Evolutionary conservation across 176 grass and related monocot genomes (phyloP).

Genomic region (Oryza meridionalis): DNA sequence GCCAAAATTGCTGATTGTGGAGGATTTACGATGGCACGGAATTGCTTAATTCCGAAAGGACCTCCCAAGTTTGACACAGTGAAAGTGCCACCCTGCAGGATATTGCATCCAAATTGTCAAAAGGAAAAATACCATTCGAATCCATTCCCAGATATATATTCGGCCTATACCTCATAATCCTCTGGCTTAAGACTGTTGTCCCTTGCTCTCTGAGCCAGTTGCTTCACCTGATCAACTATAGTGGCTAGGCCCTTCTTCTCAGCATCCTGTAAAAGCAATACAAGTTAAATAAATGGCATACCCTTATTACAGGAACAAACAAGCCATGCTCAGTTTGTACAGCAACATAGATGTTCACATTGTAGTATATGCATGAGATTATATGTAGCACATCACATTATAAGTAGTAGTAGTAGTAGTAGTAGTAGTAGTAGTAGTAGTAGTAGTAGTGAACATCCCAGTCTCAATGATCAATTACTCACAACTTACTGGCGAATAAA

Average conservation of each 20-base stretch:
- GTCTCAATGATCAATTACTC: not conserved
- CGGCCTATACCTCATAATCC: constrained; percentile 59
- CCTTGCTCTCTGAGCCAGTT: constrained; percentile 64
- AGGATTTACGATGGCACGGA: constrained; percentile 79
- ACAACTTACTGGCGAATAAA: constrained; percentile 72
- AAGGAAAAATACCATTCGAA: not conserved
- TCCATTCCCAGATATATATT: constrained; percentile 8
- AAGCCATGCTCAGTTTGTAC: constrained; percentile 74
- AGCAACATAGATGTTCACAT: constrained; percentile 79
- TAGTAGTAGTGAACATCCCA: not conserved
- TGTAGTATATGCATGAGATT: constrained; percentile 45
- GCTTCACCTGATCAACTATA: constrained; percentile 70
- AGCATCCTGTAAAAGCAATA: constrained; percentile 48
- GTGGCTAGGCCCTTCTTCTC: constrained; percentile 70
- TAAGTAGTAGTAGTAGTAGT: no score
- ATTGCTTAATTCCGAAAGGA: constrained; percentile 79
- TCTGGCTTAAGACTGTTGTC: constrained; percentile 72
- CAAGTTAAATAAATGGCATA: constrained; percentile 32
- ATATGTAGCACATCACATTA: not conserved
- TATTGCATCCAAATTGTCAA: constrained; percentile 7
- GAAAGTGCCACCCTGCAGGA: constrained; percentile 71
- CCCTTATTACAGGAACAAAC: constrained; percentile 75
- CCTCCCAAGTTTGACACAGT: constrained; percentile 77
- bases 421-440: no score
- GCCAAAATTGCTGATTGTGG: constrained; percentile 79